A percentile compares a stretch with the other conserved stretches of the same genome.
Evolutionary conservation across 2,329 filamentous ascomycete species (phyloP).

Genomic region (Epicoccum sorghinum): DNA sequence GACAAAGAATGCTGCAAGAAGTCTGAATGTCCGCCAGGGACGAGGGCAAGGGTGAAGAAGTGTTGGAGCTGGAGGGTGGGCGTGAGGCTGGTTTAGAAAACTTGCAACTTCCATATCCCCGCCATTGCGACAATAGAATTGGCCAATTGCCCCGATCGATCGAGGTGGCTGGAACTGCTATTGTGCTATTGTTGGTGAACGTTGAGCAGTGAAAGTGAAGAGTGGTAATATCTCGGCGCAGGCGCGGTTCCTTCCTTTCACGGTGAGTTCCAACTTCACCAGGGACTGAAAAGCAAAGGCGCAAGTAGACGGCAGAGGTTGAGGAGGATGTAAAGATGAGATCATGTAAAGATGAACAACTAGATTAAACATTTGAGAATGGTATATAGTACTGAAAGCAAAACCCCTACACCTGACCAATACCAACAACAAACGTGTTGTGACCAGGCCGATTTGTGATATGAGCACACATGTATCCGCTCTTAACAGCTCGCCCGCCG

Average conservation of each 20-base stretch:
- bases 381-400: conserved; percentile 12
- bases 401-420: neutral
- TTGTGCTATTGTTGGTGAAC: neutral
- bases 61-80: neutral
- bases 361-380: conserved; percentile 21
- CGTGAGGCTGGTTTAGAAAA: neutral
- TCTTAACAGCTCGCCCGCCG: neutral
- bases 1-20: neutral
- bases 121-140: neutral
- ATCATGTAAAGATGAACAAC: neutral
- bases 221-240: neutral
- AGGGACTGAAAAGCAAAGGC: no score
- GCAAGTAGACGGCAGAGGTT: neutral
- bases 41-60: neutral
- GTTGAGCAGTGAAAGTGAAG: neutral
- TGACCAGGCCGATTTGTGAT: neutral
- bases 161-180: neutral
- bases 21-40: neutral
- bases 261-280: no score
- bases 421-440: neutral
- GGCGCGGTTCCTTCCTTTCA: neutral
- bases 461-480: conserved; percentile 5
- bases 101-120: neutral
- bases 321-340: neutral
- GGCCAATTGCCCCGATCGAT: neutral